Base-by-base conservation (phyloP, 352 stramenopile species). In the Sclerospora graminicola region DNA sequence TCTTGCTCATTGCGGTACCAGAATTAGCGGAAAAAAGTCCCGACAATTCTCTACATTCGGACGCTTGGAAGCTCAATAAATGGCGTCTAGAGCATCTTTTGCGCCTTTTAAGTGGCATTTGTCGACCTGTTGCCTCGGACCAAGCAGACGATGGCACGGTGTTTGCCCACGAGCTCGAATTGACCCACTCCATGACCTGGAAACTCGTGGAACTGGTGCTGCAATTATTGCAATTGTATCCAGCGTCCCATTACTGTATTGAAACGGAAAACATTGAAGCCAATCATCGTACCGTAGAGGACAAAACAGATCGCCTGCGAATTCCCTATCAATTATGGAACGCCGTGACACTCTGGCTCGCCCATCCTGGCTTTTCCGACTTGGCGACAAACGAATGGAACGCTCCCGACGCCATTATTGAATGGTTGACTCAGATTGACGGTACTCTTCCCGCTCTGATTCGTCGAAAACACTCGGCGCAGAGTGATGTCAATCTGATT, bases 161-260 rank as follows among this genome's bases (percentile, higher is more conserved):
- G n/a, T n/a, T n/a, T 15, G 41, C 54, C 28, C 36, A 46, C 4
- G 48, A 63, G 6, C 58, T 59, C 15, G 46, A 57, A 5, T 18
- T 60, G 2, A 58, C 57, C 4, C 11, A 38, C 2, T 63, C 41
- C 6, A 58, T 55, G 27, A 43, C 54, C 16, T 72, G 57, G 62
- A 65, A 63, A 50, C 16, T 66, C 6, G 41, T 78, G 16, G 66
- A 76, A 23, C 54, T 81, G n/a, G 45, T 69, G 8, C 27, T 78
- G 35, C 51, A 29, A 3, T 28, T 78, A 26, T 38, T 81, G 1
- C 48, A 45, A 11, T 33, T 78, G 24, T 62, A 67, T 34, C 48
- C 66, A 10, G 33, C 69, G 13, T 54, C 51, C 15, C 41, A 38
- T 11, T 78, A 70, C 47, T 24, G 28, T 5, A 51, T 72, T 10